Base-by-base conservation (phyloP, 176 grass and related monocot genomes). In the Triticum dicoccoides region DNA sequence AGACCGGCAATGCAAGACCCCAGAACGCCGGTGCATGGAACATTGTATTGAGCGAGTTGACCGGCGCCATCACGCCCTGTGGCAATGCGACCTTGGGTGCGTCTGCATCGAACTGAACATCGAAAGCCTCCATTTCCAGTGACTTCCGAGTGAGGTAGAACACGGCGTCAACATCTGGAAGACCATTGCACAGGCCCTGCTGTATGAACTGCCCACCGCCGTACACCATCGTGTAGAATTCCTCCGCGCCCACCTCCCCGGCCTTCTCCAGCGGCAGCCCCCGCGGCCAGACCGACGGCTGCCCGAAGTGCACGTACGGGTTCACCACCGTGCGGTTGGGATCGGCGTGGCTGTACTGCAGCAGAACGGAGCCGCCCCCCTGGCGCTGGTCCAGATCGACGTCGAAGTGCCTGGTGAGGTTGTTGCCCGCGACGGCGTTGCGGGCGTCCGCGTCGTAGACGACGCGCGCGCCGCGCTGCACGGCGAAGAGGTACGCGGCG, bases 91-190 rank as follows among this genome's bases (percentile, higher is more conserved):
- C 91, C 86, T 98, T 96, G 14, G 91, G 96, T 2, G 96, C 93
- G 65, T 88, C 90, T 33, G 34, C 84, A 39, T 96, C 92, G 78
- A 98, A 98, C 15, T 2, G 21, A 14, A 87, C 30, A 87, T 91
- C 81, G 6, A 91, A 91, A 6, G 81, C 78, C 10, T 79, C 92
- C 15, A 88, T 84, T 15, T 87, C 85, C 18, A 62, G 69, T 23
- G 96, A 91, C 73, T 98, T 98, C 12, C 96, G 84, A 2, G 96
- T 98, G 85, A 94, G 85, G 87, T 98, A 98, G 90, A 98, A 98
- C 47, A 95, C 76, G 1, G 92, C 86, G 25, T 98, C 96, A 33
- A 98, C 88, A 90, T 96, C 94, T 0, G 94, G 97, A 63, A 98
- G 91, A 0, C 97, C 97, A 51, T 98, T 87, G 81, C 84, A 98